Evolutionary conservation across 441 rosid genomes (phyloP).

Genomic region (Raphanus hybrid): DNA sequence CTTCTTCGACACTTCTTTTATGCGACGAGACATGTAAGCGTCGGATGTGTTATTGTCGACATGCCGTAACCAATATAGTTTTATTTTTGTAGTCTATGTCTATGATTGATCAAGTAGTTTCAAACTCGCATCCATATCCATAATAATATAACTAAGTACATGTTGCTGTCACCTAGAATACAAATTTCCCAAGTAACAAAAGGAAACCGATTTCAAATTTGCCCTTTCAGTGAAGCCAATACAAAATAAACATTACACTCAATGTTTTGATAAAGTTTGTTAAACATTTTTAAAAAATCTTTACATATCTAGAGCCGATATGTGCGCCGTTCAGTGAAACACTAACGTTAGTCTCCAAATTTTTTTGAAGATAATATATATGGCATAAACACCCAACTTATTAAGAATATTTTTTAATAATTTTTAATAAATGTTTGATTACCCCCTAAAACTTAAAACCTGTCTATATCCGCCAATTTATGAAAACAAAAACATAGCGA

Average conservation of each 20-base stretch:
- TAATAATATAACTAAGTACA: neutral
- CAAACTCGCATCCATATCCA: slow-evolving; percentile 22
- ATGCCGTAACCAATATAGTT: slow-evolving; percentile 32
- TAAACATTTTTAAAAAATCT: too few species aligned
- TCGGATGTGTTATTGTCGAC: slow-evolving; percentile 42
- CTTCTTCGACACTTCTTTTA: slow-evolving; percentile 34
- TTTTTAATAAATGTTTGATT: too few species aligned
- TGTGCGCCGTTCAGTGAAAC: too few species aligned
- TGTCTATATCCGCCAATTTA: neutral
- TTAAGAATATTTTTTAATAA: too few species aligned
- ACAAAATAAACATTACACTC: neutral
- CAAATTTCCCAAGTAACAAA: neutral
- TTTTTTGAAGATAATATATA: too few species aligned
- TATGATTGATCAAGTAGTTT: slow-evolving; percentile 27
- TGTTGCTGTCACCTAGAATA: neutral
- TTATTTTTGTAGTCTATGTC: neutral
- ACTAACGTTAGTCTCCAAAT: neutral
- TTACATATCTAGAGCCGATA: too few species aligned
- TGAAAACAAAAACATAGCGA: neutral
- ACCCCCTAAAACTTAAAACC: neutral
- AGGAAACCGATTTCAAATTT: neutral
- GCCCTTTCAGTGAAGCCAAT: neutral
- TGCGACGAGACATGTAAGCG: slow-evolving; percentile 38
- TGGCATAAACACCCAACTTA: too few species aligned
- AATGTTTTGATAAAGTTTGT: neutral